Evolutionary conservation across 2,329 filamentous ascomycete genomes (phyloP), one percentile per base, ranked within the genome.

Genomic region (Aspergillus thermomutatus): DNA sequence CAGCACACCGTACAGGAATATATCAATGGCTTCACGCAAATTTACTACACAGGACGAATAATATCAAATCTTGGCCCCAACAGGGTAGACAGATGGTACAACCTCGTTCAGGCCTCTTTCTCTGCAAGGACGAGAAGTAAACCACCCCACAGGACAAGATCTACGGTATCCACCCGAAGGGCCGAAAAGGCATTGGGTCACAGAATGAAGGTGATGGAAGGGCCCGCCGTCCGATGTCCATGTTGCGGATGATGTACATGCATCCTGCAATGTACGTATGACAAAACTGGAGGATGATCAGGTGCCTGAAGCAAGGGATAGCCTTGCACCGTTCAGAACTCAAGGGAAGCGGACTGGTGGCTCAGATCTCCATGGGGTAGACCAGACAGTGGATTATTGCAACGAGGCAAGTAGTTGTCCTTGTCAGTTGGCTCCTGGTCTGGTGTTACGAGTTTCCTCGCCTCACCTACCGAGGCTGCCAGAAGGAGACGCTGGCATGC

Each of bases 301-400:
- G 49, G 54, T 50, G 37, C 49, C 50, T 19, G 47, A 58, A 53
- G 58, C 56, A 62, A 62, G 60, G 60, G 58, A 58, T 55, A 55
- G 54, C 55, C 60, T 49, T 58, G 58, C 52, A 19, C 54, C 26
- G 49, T 53, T 49, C 51, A 21, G 31, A 17, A 17, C 14, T 17
- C n/a, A 19, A 43, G n/a, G 5, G 7, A 10, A 21, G 21, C 40
- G 40, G 40, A 21, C n/a, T 23, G n/a, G n/a, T 43, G n/a, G 21
- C n/a, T 43, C 43, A 26, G 43, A 46, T 46, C 43, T 46, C 9
- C 21, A 45, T 45, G 41, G 21, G 31, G 31, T 37, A 37, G 17
- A 37, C 14, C 14, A 37, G 27, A 6, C 14, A 31, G 28, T 37
- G n/a, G n/a, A n/a, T n/a, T n/a, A n/a, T n/a, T n/a, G 31, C 31